phyloP scores from a whole-genome alignment of 805 yeast species.

The Teunomyces lycoperdinae region DNA sequence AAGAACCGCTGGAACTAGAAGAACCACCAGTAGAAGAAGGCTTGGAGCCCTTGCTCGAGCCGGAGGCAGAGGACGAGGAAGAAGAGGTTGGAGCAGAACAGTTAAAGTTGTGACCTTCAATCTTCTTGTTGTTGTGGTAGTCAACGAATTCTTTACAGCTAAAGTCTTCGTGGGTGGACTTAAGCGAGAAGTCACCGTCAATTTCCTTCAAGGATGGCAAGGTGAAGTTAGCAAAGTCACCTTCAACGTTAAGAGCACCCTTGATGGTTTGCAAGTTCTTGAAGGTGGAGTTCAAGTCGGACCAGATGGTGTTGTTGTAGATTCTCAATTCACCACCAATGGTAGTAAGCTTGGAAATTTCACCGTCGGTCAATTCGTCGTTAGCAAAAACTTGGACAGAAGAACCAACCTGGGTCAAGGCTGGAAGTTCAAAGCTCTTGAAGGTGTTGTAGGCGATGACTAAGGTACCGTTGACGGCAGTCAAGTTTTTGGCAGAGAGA shows the following conservation, averaged over 20 bases:
- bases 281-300: conserved; percentile 29
- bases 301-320: conserved; percentile 40
- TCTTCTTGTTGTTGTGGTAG: conserved; percentile 28
- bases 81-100: conserved; percentile 35
- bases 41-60: conserved; percentile 10
- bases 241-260: conserved; percentile 41
- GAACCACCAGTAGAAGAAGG: conserved; percentile 14
- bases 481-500: conserved; percentile 30
- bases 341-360: conserved; percentile 26
- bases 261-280: conserved; percentile 28
- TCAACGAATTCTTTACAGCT: conserved; percentile 34
- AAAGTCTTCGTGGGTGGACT: conserved; percentile 35
- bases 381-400: conserved; percentile 41
- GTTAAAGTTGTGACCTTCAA: conserved; percentile 44
- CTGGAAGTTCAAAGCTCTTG: conserved; percentile 26
- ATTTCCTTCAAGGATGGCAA: conserved; percentile 36
- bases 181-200: conserved; percentile 40
- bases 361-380: conserved; percentile 35
- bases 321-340: conserved; percentile 42
- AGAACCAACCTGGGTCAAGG: conserved; percentile 35
- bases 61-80: conserved; percentile 12
- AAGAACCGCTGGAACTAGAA: conserved; percentile 14
- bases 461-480: conserved; percentile 40
- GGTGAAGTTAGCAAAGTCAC: conserved; percentile 38
- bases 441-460: conserved; percentile 40